Percentiles rank a stretch among this genome's conserved stretches.
Evolutionary conservation across 345 rosid genomes (phyloP).

Genomic region (Brassica rapa): DNA sequence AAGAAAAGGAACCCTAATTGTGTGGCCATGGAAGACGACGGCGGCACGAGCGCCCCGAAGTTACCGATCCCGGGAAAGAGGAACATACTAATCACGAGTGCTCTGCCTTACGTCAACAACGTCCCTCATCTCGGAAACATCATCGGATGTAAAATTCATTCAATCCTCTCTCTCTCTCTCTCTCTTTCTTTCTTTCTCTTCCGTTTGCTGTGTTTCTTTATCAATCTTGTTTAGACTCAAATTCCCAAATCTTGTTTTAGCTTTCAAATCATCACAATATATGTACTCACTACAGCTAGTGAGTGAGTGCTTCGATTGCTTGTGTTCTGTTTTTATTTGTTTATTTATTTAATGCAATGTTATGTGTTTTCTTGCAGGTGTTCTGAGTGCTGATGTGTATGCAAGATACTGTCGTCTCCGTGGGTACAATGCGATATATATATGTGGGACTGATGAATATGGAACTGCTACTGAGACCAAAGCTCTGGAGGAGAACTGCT

Average conservation of each 20-base stretch:
- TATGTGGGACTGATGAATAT: conserved; percentile 94
- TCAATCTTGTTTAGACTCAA: not conserved
- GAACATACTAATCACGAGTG: conserved; percentile 89
- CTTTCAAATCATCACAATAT: no score
- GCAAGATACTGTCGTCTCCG: conserved; percentile 89
- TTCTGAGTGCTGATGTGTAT: conserved; percentile 87
- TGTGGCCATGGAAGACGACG: conserved; percentile 26
- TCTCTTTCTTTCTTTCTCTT: not conserved
- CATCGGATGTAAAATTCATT: conserved; percentile 57
- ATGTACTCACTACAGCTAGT: no score
- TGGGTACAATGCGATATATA: conserved; percentile 75
- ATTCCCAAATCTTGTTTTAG: no score
- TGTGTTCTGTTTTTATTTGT: no score
- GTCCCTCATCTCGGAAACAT: conserved; percentile 97
- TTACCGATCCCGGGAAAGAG: conserved; percentile 79
- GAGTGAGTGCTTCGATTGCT: no score
- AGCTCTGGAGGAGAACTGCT: conserved; percentile 87
- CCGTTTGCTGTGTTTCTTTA: not conserved
- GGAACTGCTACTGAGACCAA: conserved; percentile 97
- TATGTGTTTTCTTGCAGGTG: conserved; percentile 46
- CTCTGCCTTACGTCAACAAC: conserved; percentile 94
- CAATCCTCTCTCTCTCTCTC: not conserved
- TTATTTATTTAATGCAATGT: not conserved
- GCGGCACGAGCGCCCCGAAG: conserved; percentile 36
- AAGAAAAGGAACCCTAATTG: no score